Percentiles rank a stretch among this genome's conserved stretches.
Conservation (phyloP, 179 eudicot genomes). For the Spinacia oleracea region DNA sequence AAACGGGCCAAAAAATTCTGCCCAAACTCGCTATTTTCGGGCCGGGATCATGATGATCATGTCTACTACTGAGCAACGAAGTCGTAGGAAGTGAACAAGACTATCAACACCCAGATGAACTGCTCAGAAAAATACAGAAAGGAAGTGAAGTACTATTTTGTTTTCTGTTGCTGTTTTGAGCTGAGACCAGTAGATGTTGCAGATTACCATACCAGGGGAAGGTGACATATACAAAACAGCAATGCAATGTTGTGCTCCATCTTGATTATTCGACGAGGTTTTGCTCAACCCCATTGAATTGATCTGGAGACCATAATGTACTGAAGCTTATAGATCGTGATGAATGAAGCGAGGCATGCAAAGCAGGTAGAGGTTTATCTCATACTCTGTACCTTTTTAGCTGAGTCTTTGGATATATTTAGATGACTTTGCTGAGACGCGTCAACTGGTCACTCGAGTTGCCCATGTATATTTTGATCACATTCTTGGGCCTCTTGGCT, state of each 20-base stretch:
- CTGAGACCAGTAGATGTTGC: background rate
- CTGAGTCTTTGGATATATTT: background rate
- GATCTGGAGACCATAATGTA: background rate
- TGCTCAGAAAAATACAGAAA: background rate
- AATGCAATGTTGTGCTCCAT: background rate
- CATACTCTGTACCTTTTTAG: conserved; percentile 1
- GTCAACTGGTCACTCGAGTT: too few species aligned
- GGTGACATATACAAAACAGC: background rate
- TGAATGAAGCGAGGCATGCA: background rate
- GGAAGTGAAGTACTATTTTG: background rate
- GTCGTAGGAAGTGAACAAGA: conserved; percentile 57
- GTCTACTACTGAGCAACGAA: too few species aligned
- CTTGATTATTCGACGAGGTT: background rate
- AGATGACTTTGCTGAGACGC: too few species aligned
- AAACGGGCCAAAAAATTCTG: too few species aligned
- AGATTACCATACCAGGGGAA: background rate
- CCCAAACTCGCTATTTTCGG: too few species aligned
- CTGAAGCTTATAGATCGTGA: background rate
- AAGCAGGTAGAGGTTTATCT: background rate
- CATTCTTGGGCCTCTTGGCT: too few species aligned
- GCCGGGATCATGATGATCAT: too few species aligned
- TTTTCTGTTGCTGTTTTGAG: conserved; percentile 6
- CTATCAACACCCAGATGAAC: conserved; percentile 26
- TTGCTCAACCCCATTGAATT: background rate
- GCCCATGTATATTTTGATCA: too few species aligned